A percentile compares a stretch with the other conserved stretches of the same genome.
These are phyloP conservation scores for Alisma plantagoaquatica DNA, from an alignment of 106 monocot genomes.

Conservation along the genomic window DNA sequence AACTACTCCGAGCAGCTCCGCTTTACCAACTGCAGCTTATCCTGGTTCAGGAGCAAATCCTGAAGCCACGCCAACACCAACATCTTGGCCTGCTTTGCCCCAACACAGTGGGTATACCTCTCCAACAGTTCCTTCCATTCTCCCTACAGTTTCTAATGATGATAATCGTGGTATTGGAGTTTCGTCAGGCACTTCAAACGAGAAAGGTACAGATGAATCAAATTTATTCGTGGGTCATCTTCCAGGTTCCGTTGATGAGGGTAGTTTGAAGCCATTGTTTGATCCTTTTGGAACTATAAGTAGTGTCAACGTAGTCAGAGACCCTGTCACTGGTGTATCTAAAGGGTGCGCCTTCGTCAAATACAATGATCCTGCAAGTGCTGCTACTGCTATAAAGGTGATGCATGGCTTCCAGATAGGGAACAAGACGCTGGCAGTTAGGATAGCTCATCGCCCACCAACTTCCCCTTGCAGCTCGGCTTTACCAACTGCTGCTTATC, in stretches of 20 bases:
- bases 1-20: too few species aligned
- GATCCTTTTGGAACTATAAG: constrained; percentile 28
- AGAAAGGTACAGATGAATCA: constrained; percentile 17
- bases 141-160: too few species aligned
- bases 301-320: constrained; percentile 15
- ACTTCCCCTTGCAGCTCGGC: too few species aligned
- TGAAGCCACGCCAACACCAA: too few species aligned
- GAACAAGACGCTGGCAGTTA: constrained; percentile 23
- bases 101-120: too few species aligned
- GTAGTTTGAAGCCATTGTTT: constrained; percentile 25
- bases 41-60: neutral
- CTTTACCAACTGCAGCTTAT: neutral
- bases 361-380: too few species aligned
- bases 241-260: constrained; percentile 22
- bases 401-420: too few species aligned
- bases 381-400: too few species aligned
- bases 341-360: constrained; percentile 21
- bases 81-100: too few species aligned
- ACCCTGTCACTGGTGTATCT: constrained; percentile 29
- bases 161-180: too few species aligned
- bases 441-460: constrained; percentile 9
- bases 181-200: too few species aligned
- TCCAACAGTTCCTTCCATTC: too few species aligned
- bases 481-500: neutral
- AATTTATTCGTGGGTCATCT: constrained; percentile 27